Evolutionary conservation across 345 rosid genomes (phyloP).

Genomic region (Acer saccharum): DNA sequence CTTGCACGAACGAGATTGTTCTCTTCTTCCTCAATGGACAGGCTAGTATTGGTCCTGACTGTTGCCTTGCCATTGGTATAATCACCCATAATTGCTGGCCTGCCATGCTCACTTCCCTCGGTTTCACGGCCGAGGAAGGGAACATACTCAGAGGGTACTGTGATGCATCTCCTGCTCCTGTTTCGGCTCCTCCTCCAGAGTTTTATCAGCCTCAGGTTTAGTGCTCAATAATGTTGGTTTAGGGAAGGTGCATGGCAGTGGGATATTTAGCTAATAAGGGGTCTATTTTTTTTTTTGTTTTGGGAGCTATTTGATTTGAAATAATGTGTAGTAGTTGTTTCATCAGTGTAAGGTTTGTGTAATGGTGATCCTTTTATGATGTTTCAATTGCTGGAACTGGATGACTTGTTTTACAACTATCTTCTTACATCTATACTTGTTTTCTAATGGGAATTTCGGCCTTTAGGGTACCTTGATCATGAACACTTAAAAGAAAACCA

Average conservation of each 20-base stretch:
- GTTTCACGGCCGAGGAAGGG: constrained; percentile 62
- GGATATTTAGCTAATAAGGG: background rate
- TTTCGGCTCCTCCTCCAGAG: constrained; percentile 27
- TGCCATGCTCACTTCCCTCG: constrained; percentile 69
- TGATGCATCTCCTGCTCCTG: constrained; percentile 35
- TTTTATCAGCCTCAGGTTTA: background rate
- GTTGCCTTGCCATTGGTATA: constrained; percentile 61
- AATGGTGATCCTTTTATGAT: background rate
- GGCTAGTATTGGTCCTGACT: constrained; percentile 51
- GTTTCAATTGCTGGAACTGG: background rate
- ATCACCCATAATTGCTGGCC: constrained; percentile 81
- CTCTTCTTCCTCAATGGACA: constrained; percentile 64
- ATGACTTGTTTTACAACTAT: background rate
- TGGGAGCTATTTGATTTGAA: background rate
- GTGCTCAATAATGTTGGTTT: background rate
- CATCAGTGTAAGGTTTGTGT: background rate
- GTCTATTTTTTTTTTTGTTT: background rate
- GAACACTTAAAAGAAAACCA: background rate
- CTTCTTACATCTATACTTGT: background rate
- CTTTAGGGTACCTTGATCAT: no score
- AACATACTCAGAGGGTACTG: constrained; percentile 64
- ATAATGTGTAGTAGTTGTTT: background rate
- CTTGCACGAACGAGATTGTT: constrained; percentile 73
- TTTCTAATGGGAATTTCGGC: background rate
- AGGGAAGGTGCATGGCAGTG: background rate